These are phyloP conservation scores for Candida anglica DNA, from an alignment of 805 yeast species.

Conservation along the genomic window DNA sequence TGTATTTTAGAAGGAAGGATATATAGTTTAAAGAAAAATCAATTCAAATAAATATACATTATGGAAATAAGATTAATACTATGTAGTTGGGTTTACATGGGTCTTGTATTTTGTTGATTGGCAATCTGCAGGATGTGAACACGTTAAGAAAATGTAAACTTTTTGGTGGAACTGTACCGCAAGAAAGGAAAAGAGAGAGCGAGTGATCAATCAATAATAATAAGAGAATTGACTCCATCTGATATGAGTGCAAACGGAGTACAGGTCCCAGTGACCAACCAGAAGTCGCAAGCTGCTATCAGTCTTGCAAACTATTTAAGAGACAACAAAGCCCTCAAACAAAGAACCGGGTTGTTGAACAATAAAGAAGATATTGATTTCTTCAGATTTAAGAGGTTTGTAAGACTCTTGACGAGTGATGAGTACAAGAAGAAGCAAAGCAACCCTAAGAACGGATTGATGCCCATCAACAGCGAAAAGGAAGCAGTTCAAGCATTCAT, in stretches of 20 bases:
- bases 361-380: constrained; percentile 70
- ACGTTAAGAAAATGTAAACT: no score
- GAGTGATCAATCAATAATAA: no score
- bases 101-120: no score
- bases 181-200: no score
- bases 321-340: constrained; percentile 63
- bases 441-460: constrained; percentile 41
- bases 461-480: constrained; percentile 42
- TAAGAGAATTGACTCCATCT: no score
- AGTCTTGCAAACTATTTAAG: constrained; percentile 72
- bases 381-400: constrained; percentile 81
- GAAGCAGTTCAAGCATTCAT: constrained; percentile 64
- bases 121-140: constrained; percentile 1
- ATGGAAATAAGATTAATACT: no score
- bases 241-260: no score
- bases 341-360: constrained; percentile 75
- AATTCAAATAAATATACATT: no score
- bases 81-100: no score
- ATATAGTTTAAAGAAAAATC: neutral
- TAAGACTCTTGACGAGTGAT: constrained; percentile 70
- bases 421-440: constrained; percentile 57
- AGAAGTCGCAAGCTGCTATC: constrained; percentile 49
- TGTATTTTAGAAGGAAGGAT: neutral
- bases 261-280: no score
- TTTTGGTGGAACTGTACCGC: no score